Percentiles rank a stretch among this genome's conserved stretches.
phyloP scores from a whole-genome alignment of 192 early-diverging fungal genomes.

The Umbelopsis vinacea region DNA sequence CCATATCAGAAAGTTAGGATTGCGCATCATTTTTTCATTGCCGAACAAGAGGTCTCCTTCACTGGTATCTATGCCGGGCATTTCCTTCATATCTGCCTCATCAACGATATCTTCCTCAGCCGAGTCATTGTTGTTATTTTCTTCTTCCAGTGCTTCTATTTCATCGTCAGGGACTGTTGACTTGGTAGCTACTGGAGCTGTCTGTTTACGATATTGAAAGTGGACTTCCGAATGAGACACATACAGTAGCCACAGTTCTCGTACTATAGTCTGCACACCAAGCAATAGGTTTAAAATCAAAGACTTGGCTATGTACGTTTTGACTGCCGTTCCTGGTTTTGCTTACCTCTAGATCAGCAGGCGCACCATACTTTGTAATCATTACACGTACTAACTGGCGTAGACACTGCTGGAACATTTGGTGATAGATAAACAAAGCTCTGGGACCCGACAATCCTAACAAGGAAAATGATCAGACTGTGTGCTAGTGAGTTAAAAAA shows the following conservation, averaged over 20 bases:
- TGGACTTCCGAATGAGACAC: conserved; percentile 24
- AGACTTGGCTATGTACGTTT: not conserved
- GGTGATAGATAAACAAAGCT: conserved; percentile 3
- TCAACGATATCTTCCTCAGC: not conserved
- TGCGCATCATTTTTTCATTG: not conserved
- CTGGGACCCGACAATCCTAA: conserved; percentile 25
- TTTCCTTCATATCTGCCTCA: not conserved
- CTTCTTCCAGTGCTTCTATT: conserved; percentile 1
- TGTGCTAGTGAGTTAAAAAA: not conserved
- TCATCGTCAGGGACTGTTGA: not conserved
- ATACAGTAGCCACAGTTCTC: conserved; percentile 44
- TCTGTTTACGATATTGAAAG: conserved; percentile 2
- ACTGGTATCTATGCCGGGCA: not conserved
- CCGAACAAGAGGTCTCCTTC: not conserved
- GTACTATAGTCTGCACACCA: conserved; percentile 20
- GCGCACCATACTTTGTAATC: conserved; percentile 32
- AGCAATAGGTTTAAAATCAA: not conserved
- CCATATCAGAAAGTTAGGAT: not conserved
- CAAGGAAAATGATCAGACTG: not conserved
- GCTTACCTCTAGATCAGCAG: conserved; percentile 38
- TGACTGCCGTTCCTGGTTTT: no score
- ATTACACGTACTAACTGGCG: conserved; percentile 20
- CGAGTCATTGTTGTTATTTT: not conserved
- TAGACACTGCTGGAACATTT: conserved; percentile 28
- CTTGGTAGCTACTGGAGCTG: not conserved